phyloP scores from a whole-genome alignment of 768 basidiomycete genomes.

The Boletus vermiculosoides region DNA sequence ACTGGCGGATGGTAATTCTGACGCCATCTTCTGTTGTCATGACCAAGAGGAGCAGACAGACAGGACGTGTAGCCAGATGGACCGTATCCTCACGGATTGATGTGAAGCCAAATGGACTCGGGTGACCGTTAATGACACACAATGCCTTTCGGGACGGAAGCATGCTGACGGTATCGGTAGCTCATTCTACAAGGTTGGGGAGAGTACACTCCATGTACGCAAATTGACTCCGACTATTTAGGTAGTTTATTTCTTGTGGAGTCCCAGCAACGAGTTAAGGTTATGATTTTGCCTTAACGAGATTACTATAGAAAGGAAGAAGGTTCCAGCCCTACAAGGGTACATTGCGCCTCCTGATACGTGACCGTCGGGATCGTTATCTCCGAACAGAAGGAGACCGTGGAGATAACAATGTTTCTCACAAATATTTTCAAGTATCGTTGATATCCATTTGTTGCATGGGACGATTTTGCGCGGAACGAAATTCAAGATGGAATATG shows the following conservation, averaged over 20 bases:
- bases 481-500: neutral
- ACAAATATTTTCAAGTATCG: neutral
- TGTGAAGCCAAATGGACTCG: neutral
- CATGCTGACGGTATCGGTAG: neutral
- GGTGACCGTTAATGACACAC: neutral
- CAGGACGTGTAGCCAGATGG: neutral
- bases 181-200: neutral
- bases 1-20: neutral
- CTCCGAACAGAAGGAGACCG: constrained; percentile 4
- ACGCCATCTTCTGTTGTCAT: neutral
- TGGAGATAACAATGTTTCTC: constrained; percentile 2
- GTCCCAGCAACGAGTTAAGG: neutral
- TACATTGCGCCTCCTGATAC: constrained; percentile 13
- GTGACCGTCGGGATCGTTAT: constrained; percentile 14
- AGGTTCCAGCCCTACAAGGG: neutral
- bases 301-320: neutral
- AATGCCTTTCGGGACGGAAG: neutral
- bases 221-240: neutral
- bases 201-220: neutral
- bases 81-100: neutral
- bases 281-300: neutral
- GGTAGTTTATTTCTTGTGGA: neutral
- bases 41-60: neutral
- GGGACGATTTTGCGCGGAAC: neutral
- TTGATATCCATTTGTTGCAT: neutral